phyloP scores from a whole-genome alignment of 805 yeast species.

The Scheffersomyces coipomensis region DNA sequence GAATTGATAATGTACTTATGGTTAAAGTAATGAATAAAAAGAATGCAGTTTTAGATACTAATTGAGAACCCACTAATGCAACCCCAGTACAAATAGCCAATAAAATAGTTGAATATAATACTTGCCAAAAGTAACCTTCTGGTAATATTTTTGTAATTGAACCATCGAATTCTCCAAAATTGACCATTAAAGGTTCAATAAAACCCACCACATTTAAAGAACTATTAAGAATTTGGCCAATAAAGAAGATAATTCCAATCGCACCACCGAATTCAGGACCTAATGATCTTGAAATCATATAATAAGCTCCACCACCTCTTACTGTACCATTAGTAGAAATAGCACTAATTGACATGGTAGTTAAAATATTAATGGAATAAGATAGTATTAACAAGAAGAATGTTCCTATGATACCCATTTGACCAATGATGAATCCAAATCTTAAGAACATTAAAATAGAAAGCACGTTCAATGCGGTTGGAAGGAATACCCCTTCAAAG shows the following conservation, averaged over 20 bases:
- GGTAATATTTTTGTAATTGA: conserved; percentile 60
- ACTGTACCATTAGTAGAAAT: conserved; percentile 98
- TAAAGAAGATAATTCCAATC: conserved; percentile 88
- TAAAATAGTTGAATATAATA: conserved; percentile 68
- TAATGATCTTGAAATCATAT: conserved; percentile 90
- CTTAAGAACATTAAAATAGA: conserved; percentile 94
- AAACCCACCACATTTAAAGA: conserved; percentile 95
- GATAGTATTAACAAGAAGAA: conserved; percentile 65
- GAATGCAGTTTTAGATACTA: conserved; percentile 82
- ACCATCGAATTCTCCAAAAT: conserved; percentile 67
- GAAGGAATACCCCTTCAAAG: conserved; percentile 86
- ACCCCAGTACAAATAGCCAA: conserved; percentile 70
- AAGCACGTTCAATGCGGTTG: conserved; percentile 88
- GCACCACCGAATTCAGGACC: conserved; percentile 99
- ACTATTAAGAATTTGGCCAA: conserved; percentile 90
- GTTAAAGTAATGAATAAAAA: conserved; percentile 66
- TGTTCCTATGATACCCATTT: conserved; percentile 85
- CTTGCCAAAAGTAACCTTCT: conserved; percentile 64
- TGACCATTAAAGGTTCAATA: conserved; percentile 82
- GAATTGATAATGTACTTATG: conserved; percentile 75
- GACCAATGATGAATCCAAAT: conserved; percentile 94
- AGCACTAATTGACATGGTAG: conserved; percentile 89
- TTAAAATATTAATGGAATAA: conserved; percentile 76
- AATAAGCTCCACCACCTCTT: conserved; percentile 97
- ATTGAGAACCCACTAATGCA: conserved; percentile 75